A percentile compares a stretch with the other conserved stretches of the same genome.
These are phyloP conservation scores for Scleroderma bovista DNA, from an alignment of 768 basidiomycete genomes.

Conservation along the genomic window DNA sequence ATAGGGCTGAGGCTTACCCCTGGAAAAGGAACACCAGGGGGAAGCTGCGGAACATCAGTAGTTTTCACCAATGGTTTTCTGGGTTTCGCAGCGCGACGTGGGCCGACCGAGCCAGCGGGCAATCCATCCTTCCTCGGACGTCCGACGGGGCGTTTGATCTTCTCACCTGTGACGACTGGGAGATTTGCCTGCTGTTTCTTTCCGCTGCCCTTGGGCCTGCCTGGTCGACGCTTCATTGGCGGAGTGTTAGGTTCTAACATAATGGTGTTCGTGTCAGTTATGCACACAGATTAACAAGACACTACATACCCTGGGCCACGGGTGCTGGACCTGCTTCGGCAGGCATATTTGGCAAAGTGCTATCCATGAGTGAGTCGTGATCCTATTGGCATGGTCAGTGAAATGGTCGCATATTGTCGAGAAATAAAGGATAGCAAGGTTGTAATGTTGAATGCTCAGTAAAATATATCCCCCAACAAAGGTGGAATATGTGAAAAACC, in stretches of 20 bases:
- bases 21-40: constrained; percentile 27
- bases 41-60: constrained; percentile 15
- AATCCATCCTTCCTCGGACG: constrained; percentile 78
- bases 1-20: constrained; percentile 16
- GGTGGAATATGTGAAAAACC: constrained; percentile 32
- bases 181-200: constrained; percentile 52
- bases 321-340: constrained; percentile 22
- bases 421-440: constrained; percentile 10
- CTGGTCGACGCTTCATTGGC: constrained; percentile 61
- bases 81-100: constrained; percentile 38
- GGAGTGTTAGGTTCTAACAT: constrained; percentile 24
- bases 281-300: background rate
- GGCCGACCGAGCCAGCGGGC: constrained; percentile 64
- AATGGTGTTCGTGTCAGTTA: constrained; percentile 7
- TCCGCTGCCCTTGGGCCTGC: constrained; percentile 74
- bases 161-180: constrained; percentile 37
- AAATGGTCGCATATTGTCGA: constrained; percentile 1
- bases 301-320: constrained; percentile 20
- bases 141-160: constrained; percentile 74
- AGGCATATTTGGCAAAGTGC: constrained; percentile 19
- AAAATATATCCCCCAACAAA: constrained; percentile 26
- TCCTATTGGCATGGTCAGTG: constrained; percentile 24
- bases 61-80: constrained; percentile 33
- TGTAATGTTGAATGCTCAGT: constrained; percentile 4
- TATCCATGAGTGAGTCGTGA: constrained; percentile 19